phyloP scores from a whole-genome alignment of 2,329 filamentous ascomycete genomes.

The Aspergillus oerlinghausenensis region DNA sequence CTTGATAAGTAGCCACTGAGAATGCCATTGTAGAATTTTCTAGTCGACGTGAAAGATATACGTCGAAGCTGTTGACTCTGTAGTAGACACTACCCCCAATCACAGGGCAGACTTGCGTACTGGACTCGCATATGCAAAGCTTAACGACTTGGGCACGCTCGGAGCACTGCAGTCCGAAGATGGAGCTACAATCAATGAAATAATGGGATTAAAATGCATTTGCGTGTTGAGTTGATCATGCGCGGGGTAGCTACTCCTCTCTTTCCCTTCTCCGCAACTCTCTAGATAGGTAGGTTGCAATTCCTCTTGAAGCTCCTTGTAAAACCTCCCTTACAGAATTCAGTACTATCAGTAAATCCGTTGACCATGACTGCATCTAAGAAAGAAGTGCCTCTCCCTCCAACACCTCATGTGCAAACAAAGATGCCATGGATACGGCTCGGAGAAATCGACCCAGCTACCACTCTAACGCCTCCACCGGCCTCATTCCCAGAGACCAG shows the following conservation, averaged over 20 bases:
- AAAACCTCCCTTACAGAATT: neutral
- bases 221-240: neutral
- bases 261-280: neutral
- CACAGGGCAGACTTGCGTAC: neutral
- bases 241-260: neutral
- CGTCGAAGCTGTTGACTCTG: neutral
- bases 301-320: neutral
- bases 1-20: neutral
- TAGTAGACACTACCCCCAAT: neutral
- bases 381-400: neutral
- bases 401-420: neutral
- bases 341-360: neutral
- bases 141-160: neutral
- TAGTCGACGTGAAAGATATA: neutral
- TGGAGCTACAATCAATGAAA: neutral
- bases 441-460: constrained; percentile 13
- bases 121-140: neutral
- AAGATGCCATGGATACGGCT: constrained; percentile 22
- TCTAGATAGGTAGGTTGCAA: neutral
- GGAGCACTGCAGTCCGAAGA: neutral
- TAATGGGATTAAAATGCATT: neutral
- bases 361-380: neutral
- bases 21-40: neutral
- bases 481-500: constrained; percentile 15
- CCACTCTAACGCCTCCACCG: constrained; percentile 25